Conservation (phyloP, 768 basidiomycete genomes). For the Pholiota microspora region DNA sequence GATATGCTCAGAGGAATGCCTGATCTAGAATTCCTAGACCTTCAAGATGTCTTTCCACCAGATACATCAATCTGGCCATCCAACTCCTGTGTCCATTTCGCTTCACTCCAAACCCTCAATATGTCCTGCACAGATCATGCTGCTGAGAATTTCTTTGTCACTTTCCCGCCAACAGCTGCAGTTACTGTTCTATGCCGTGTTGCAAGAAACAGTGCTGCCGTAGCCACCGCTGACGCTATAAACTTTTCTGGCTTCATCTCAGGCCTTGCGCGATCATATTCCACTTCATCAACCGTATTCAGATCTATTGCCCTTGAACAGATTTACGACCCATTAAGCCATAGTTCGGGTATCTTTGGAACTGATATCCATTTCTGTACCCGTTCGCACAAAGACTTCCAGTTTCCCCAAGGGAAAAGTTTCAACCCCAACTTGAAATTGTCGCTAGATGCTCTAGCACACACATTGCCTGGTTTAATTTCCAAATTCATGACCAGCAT, state of each 20-base stretch:
- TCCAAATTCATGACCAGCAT: not conserved
- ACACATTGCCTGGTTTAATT: too few relatives aligned
- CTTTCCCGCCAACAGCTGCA: slow-evolving; percentile 3
- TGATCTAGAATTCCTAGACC: slow-evolving; percentile 1
- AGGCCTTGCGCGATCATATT: not conserved
- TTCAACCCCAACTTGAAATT: too few relatives aligned
- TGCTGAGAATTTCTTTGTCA: slow-evolving; percentile 2
- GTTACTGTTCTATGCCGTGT: slow-evolving; percentile 4
- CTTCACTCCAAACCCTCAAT: not conserved
- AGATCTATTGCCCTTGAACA: too few relatives aligned
- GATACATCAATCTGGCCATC: not conserved
- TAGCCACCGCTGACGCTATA: not conserved
- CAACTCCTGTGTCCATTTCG: slow-evolving; percentile 1
- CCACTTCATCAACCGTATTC: too few relatives aligned
- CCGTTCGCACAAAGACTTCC: too few relatives aligned
- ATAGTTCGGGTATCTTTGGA: too few relatives aligned
- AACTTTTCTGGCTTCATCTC: slow-evolving; percentile 4
- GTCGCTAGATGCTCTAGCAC: too few relatives aligned
- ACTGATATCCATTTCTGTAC: too few relatives aligned
- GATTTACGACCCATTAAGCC: too few relatives aligned
- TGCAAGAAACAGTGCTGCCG: too few relatives aligned
- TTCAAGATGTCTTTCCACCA: not conserved
- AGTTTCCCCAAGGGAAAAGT: too few relatives aligned
- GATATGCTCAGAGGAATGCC: slow-evolving; percentile 4
- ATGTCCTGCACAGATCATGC: not conserved